Evolutionary conservation across 148 eudicot species (phyloP).

Genomic region (Pharnaceum exiguum): DNA sequence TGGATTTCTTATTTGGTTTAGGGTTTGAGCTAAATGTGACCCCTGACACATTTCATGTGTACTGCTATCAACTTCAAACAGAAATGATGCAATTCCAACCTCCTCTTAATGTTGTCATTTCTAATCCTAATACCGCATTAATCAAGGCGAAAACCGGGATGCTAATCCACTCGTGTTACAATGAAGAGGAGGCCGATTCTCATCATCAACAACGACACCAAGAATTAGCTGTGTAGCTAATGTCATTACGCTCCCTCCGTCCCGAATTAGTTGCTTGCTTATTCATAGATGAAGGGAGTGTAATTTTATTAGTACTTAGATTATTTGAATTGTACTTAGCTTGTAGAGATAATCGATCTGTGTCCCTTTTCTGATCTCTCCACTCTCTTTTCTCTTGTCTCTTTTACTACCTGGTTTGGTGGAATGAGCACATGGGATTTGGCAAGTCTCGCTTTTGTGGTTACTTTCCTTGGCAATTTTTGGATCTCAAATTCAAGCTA

Average conservation of each 20-base stretch:
- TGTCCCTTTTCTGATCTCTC: no score
- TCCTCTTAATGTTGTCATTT: conserved; percentile 18
- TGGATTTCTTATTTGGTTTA: conserved; percentile 73
- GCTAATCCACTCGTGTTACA: conserved; percentile 23
- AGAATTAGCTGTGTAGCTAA: conserved; percentile 26
- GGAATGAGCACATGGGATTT: conserved; percentile 23
- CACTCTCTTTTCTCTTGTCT: background rate
- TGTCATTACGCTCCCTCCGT: no score
- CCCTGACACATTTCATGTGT: conserved; percentile 59
- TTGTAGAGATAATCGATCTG: conserved; percentile 6
- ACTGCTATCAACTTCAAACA: conserved; percentile 48
- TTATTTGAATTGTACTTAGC: conserved; percentile 17
- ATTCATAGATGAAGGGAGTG: no score
- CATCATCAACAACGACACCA: conserved; percentile 27
- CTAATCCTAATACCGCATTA: conserved; percentile 19
- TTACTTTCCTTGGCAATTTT: conserved; percentile 2
- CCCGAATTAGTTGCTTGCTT: no score
- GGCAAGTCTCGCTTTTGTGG: conserved; percentile 5
- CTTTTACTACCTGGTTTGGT: conserved; percentile 4
- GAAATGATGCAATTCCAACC: conserved; percentile 49
- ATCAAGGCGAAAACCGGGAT: conserved; percentile 22
- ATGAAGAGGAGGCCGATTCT: conserved; percentile 26
- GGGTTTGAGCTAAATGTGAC: conserved; percentile 72
- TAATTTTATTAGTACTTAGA: no score
- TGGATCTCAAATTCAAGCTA: conserved; percentile 10